Evolutionary conservation across 2,329 filamentous ascomycete genomes (phyloP), one percentile per base, ranked within the genome.

Genomic region (Hansfordia pulvinata): DNA sequence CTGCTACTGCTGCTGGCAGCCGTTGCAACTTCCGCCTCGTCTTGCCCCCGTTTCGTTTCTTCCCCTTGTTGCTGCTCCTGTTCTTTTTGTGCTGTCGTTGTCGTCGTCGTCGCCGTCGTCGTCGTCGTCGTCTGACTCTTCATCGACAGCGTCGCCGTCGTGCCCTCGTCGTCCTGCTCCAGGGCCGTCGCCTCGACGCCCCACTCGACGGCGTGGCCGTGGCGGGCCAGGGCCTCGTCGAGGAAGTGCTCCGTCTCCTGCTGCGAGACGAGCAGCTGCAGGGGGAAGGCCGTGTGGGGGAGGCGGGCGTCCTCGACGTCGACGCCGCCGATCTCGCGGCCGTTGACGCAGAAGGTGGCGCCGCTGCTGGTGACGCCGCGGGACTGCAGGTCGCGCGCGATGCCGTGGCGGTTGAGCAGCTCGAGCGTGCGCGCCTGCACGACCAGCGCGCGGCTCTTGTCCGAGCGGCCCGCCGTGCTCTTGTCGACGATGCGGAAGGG

Each of bases 391-490:
- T 54, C 43, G 6, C 50, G 41, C 17, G 58, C 37, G 8, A 49
- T 46, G 19, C 46, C 48, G 23, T 65, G 52, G 21, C 62, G 58
- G 22, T 51, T 52, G 26, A 66, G 53, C 13, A 66, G 47, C 33
- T 68, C 63, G 9, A 64, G 37, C 3, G 56, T 62, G 5, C 62
- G 58, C 8, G 59, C 49, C 30, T 67, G 63, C 6, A 67, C 41
- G 10, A 52, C 49, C 1, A 66, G 36, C 10, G 44, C 62, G 35
- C 44, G 55, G 29, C 49, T 54, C 26, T 53, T 50, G 31, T 51
- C 41, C n/a, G 46, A 51, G n/a, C n/a, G n/a, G 10, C 44, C 46
- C 9, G 28, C 30, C 4, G 34, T 19, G 2, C 78, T 76, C 19
- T 27, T 36, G 30, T 52, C 49, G 31, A 53, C 39, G 29, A 53